phyloP scores from a whole-genome alignment of 2,329 filamentous ascomycete species.

The Paecilomyces sp. region DNA sequence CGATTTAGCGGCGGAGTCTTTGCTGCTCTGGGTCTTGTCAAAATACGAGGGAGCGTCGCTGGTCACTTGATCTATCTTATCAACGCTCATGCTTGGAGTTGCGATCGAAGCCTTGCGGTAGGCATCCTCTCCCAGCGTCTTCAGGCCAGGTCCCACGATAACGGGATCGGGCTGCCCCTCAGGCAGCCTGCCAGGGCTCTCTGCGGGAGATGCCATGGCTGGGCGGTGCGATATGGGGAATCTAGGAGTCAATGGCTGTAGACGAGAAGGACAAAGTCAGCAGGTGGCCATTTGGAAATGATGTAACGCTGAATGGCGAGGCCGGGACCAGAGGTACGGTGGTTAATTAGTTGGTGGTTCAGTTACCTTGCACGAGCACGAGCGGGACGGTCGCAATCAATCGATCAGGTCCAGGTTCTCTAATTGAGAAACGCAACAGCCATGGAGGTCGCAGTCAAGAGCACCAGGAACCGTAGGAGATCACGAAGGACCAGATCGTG shows the following conservation, averaged over 20 bases:
- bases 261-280: neutral
- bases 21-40: constrained; percentile 15
- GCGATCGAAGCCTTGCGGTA: constrained; percentile 21
- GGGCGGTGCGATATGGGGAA: constrained; percentile 2
- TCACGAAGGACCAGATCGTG: neutral
- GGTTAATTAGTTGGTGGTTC: too few species aligned
- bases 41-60: constrained; percentile 23
- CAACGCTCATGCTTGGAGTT: constrained; percentile 18
- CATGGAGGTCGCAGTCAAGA: neutral
- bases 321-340: neutral
- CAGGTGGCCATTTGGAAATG: neutral
- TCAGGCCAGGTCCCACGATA: constrained; percentile 20
- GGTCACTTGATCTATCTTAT: constrained; percentile 11
- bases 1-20: constrained; percentile 11
- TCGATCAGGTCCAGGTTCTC: neutral
- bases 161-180: constrained; percentile 23
- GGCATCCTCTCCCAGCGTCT: constrained; percentile 17
- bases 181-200: constrained; percentile 15
- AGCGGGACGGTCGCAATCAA: neutral
- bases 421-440: neutral
- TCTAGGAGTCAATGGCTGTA: neutral
- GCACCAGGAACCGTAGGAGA: neutral
- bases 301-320: neutral
- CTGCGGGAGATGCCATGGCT: constrained; percentile 17
- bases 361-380: neutral